Conservation (phyloP, 805 yeast species). For the Ogataea polymorpha region DNA sequence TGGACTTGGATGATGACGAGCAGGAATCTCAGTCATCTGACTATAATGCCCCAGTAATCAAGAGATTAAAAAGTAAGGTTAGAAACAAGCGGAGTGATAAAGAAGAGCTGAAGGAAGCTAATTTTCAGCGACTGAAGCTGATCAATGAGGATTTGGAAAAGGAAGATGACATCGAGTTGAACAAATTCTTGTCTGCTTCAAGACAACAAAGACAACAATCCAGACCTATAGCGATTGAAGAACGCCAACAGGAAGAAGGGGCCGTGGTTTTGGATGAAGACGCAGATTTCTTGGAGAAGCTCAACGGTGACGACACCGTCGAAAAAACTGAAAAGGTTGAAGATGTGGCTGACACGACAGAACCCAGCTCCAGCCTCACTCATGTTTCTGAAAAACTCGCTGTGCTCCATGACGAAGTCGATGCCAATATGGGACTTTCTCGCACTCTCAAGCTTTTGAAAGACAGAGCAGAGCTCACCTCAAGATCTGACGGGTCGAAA, state of each 20-base stretch:
- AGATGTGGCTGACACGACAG: not conserved
- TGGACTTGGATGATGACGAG: conserved; percentile 19
- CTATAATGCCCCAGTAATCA: conserved; percentile 12
- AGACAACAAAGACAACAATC: conserved; percentile 28
- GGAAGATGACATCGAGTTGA: conserved; percentile 27
- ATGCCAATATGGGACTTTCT: conserved; percentile 33
- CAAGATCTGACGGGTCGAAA: conserved; percentile 40
- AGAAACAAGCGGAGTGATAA: conserved; percentile 18
- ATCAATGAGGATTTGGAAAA: conserved; percentile 24
- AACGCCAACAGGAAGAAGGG: conserved; percentile 29
- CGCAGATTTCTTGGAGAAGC: not conserved
- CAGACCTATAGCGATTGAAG: conserved; percentile 1
- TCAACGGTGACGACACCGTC: not conserved
- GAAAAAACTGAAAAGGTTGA: not conserved
- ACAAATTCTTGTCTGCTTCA: conserved; percentile 28
- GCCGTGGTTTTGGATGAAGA: conserved; percentile 33
- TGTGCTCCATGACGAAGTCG: conserved; percentile 14
- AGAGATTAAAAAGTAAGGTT: conserved; percentile 16
- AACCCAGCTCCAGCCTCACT: not conserved
- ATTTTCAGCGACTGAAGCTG: conserved; percentile 28
- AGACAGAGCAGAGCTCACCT: conserved; percentile 1
- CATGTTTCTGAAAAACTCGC: conserved; percentile 7
- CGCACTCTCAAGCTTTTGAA: conserved; percentile 35
- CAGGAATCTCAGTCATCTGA: conserved; percentile 4
- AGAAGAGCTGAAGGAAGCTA: conserved; percentile 18